phyloP scores from a whole-genome alignment of 352 stramenopile species.

The Globisporangium yorkense region DNA sequence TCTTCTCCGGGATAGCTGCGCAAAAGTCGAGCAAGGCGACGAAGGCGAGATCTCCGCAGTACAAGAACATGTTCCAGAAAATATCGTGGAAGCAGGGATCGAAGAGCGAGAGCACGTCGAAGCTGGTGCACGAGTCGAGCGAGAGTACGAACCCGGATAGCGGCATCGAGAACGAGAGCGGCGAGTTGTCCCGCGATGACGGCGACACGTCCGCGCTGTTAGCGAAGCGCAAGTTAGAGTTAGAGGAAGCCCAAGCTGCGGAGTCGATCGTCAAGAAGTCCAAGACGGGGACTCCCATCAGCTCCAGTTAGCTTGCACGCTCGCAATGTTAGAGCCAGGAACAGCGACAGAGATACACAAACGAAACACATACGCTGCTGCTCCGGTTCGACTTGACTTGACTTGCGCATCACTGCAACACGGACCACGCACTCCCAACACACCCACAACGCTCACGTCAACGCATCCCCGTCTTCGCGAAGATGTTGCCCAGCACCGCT shows the following conservation, averaged over 20 bases:
- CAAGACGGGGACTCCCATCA: constrained; percentile 66
- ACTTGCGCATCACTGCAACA: not conserved
- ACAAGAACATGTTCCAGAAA: constrained; percentile 78
- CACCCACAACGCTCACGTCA: not conserved
- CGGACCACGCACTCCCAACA: not conserved
- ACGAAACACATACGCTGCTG: not conserved
- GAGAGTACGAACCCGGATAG: constrained; percentile 4
- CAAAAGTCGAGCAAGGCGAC: constrained; percentile 37
- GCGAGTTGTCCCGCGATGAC: constrained; percentile 6
- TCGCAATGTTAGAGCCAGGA: constrained; percentile 1
- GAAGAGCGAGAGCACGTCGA: constrained; percentile 15
- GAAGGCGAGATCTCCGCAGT: constrained; percentile 42
- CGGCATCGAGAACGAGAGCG: constrained; percentile 30
- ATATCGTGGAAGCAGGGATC: constrained; percentile 55
- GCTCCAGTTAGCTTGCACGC: constrained; percentile 36
- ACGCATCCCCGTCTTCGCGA: constrained; percentile 4
- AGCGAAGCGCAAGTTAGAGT: constrained; percentile 58
- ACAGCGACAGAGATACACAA: not conserved
- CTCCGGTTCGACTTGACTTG: not conserved
- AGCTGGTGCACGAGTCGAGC: constrained; percentile 12
- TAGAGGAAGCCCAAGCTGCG: constrained; percentile 39
- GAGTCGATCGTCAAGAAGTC: constrained; percentile 69
- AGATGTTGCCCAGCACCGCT: constrained; percentile 18
- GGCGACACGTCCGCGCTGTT: constrained; percentile 20
- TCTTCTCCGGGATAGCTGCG: constrained; percentile 39